Evolutionary conservation across 257 asterid species (phyloP).

Genomic region (Solanum sitiens): DNA sequence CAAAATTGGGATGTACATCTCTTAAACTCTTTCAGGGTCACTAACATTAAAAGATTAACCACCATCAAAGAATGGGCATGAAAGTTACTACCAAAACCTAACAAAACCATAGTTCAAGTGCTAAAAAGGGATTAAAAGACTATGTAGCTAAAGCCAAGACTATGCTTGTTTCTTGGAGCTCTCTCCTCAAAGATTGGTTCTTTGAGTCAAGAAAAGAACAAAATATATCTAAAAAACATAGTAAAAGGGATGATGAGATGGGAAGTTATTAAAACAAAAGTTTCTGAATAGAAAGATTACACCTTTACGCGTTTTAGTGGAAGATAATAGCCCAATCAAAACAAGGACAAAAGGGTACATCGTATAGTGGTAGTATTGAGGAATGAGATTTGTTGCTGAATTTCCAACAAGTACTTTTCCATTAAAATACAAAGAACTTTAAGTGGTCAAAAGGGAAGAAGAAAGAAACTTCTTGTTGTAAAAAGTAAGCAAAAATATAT

Average conservation of each 20-base stretch:
- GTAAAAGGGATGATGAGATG: neutral
- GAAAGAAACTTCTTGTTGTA: neutral
- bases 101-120: neutral
- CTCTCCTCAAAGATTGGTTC: neutral
- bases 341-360: neutral
- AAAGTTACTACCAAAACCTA: neutral
- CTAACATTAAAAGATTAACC: neutral
- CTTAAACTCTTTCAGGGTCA: neutral
- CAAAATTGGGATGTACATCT: neutral
- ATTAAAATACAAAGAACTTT: neutral
- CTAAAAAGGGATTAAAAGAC: neutral
- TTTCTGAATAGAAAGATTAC: neutral
- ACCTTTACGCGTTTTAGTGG: constrained; percentile 10
- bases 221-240: neutral
- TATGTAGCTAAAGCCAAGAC: neutral
- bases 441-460: neutral
- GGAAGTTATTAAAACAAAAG: neutral
- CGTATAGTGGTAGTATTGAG: neutral
- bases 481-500: neutral
- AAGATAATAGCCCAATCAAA: neutral
- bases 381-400: neutral
- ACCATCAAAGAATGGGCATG: neutral
- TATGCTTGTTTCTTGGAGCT: constrained; percentile 6
- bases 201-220: neutral
- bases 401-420: neutral